These are phyloP conservation scores for Trypanosoma platydactyli DNA, from an alignment of 208 protist genomes.

Conservation along the genomic window DNA sequence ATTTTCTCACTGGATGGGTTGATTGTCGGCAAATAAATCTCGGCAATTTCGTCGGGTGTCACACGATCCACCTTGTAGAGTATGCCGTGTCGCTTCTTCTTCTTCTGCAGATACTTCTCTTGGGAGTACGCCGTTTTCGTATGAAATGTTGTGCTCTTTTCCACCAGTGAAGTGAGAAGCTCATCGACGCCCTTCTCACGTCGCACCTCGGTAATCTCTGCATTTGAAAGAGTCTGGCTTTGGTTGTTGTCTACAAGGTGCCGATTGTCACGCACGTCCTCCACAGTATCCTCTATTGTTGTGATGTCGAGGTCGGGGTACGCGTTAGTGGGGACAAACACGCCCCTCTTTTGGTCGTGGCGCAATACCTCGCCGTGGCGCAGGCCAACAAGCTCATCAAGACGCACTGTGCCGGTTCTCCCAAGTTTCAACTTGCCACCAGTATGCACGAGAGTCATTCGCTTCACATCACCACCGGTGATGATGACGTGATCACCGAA, in stretches of 20 bases:
- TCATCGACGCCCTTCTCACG: slow-evolving; percentile 70
- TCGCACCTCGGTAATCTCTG: slow-evolving; percentile 73
- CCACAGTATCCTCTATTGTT: slow-evolving; percentile 20
- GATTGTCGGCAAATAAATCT: slow-evolving; percentile 83
- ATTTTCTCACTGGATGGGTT: slow-evolving; percentile 61
- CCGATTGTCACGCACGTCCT: slow-evolving; percentile 65
- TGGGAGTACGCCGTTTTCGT: slow-evolving; percentile 89
- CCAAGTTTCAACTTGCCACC: slow-evolving; percentile 64
- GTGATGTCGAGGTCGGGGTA: slow-evolving; percentile 90
- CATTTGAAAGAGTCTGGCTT: slow-evolving; percentile 80
- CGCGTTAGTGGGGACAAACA: slow-evolving; percentile 64
- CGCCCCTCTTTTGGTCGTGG: slow-evolving; percentile 51
- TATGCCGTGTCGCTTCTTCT: slow-evolving; percentile 87
- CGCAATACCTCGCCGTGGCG: slow-evolving; percentile 79
- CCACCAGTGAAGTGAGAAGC: slow-evolving; percentile 75
- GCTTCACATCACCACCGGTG: slow-evolving; percentile 68
- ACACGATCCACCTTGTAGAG: slow-evolving; percentile 85
- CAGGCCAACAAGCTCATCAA: slow-evolving; percentile 73
- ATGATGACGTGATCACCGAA: slow-evolving; percentile 86
- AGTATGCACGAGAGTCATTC: slow-evolving; percentile 63
- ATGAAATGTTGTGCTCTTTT: slow-evolving; percentile 85
- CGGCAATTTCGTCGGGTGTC: slow-evolving; percentile 67
- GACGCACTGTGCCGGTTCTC: slow-evolving; percentile 52
- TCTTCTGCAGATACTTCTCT: slow-evolving; percentile 93
- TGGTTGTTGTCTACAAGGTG: slow-evolving; percentile 78